Evolutionary conservation across 2,329 filamentous ascomycete genomes (phyloP), one percentile per base, ranked within the genome.

Genomic region (Madurella mycetomatis): DNA sequence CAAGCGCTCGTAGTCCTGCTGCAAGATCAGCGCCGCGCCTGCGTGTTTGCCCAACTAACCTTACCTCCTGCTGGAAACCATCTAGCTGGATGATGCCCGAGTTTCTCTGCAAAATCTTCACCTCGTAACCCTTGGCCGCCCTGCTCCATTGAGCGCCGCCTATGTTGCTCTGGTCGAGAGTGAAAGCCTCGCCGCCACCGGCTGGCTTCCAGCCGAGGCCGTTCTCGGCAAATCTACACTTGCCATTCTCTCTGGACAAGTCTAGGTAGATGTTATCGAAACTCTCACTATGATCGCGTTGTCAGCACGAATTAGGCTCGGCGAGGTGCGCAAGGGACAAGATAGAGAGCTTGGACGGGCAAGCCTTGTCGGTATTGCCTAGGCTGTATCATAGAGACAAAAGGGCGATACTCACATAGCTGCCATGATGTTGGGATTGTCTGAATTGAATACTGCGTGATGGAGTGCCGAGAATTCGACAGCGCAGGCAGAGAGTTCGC

Each of bases 191-290:
- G 70, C 90, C 89, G 67, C 89, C 91, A 50, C 84, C 84, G 4
- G 84, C 82, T 30, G 92, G 90, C 73, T 95, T 96, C 95, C 95
- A 99, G 52, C 92, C 94, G 65, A 97, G 83, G 57, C 94, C 94
- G 50, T 85, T 92, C 70, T 97, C 92, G 60, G 92, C 92, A 67
- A 99, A 92, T 69, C 94, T 86, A 76, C 92, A 96, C 76, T 92
- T 94, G 63, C 94, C 94, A 55, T 85, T 82, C 73, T 94, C 87
- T 72, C 91, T 94, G 65, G 92, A 96, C 57, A 99, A 83, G 71
- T 99, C 92, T 65, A 99, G 84, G 74, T 94, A 92, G 75, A 97
- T 96, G 74, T 90, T 91, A 70, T 97, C 92, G 75, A 99, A 99
- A 69, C 87, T 94, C 83, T 99, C 94, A 64, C 83, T 86, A 56